Base-by-base conservation (phyloP, 2,329 filamentous ascomycete genomes). In the Colletotrichum camelliae region DNA sequence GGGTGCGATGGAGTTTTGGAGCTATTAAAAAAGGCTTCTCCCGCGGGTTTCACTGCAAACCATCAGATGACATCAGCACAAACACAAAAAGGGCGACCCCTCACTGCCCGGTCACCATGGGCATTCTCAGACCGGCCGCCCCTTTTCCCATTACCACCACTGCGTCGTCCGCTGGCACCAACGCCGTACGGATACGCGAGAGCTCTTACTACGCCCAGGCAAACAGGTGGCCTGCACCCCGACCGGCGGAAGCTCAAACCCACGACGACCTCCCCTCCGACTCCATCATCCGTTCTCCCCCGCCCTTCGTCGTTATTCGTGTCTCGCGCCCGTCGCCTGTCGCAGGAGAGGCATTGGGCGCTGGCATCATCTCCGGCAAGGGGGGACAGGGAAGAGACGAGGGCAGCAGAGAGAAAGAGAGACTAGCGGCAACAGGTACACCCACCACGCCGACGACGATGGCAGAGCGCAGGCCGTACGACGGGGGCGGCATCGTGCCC, bases 101-200 rank as follows among this genome's bases (percentile, higher is more conserved):
- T 52, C 43, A 27, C 24, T 24, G 24, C 24, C 24, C 4, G 24
- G 24, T 24, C 24, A 24, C 24, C 24, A 27, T 27, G 24, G 24
- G 24, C 24, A 5, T 27, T 5, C 24, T 27, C 5, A 7, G 35
- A 15, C 35, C 35, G 5, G 35, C 7, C 16, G 3, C 3, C 10
- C 9, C 18, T 9, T 4, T 7, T 3, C 4, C 6, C 3, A 1
- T 3, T 2, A 0, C 5, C 2, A 52, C 1, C 10, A 21, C 43
- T 4, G 43, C n/a, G 10, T 21, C 43, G n/a, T 0, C n/a, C 1
- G 21, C 21, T 1, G 43, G n/a, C 43, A 24, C 10, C 43, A 24
- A 0, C 43, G 0, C n/a, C 43, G 43, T 1, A 4, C 24, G 24
- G 24, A 24, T 24, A 24, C 43, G 43, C n/a, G n/a, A 13, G 0